A percentile compares a stretch with the other conserved stretches of the same genome.
phyloP scores from a whole-genome alignment of 495 filamentous ascomycete species.

The Jackrogersella minutella region DNA sequence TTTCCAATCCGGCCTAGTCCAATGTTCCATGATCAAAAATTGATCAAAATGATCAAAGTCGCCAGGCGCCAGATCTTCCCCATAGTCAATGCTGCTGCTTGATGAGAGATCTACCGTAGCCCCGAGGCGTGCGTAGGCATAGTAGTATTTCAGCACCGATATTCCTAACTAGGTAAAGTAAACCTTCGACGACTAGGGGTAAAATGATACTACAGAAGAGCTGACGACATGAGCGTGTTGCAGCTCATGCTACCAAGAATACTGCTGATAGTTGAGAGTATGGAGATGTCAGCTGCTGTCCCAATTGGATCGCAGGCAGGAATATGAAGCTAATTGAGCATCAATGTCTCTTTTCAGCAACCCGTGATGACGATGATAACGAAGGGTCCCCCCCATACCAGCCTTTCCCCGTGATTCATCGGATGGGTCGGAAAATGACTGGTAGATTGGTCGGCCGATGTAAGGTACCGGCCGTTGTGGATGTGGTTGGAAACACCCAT shows the following conservation, averaged over 20 bases:
- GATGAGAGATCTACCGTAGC: conserved; percentile 36
- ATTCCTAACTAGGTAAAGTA: conserved; percentile 6
- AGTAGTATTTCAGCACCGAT: conserved; percentile 15
- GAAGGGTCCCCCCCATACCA: conserved; percentile 38
- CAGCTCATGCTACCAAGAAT: conserved; percentile 30
- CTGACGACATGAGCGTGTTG: conserved; percentile 34
- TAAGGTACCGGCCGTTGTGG: conserved; percentile 43
- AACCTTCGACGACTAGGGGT: conserved; percentile 24
- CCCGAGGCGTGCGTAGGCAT: conserved; percentile 16
- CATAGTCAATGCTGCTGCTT: conserved; percentile 13
- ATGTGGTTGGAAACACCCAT: conserved; percentile 28
- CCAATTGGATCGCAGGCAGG: conserved; percentile 36
- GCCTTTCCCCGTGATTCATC: conserved; percentile 40
- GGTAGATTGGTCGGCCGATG: conserved; percentile 41
- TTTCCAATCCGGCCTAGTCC: neutral
- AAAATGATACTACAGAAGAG: conserved; percentile 31
- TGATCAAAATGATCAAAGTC: conserved; percentile 31
- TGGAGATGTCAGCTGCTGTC: conserved; percentile 40
- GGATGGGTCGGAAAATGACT: conserved; percentile 41
- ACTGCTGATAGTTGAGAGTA: conserved; percentile 26
- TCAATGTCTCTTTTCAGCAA: conserved; percentile 35
- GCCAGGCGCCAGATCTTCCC: conserved; percentile 26
- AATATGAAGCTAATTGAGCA: conserved; percentile 23
- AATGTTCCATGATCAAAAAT: no score
- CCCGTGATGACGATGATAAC: conserved; percentile 39